Conservation (phyloP, 805 yeast genomes). For the Candida boidinii region DNA sequence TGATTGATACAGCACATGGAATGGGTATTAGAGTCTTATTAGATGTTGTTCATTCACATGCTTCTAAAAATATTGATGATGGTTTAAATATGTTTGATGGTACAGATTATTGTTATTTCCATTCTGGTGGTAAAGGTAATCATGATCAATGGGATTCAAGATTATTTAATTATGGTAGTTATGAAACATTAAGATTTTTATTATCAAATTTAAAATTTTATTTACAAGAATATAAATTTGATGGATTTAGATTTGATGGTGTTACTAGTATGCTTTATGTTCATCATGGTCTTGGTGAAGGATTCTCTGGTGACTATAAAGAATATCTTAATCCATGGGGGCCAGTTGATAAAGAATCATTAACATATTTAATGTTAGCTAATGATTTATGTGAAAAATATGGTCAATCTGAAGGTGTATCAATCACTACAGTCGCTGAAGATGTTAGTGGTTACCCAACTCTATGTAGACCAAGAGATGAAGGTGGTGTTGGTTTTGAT, state of each 20-base stretch:
- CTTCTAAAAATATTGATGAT: slow-evolving; percentile 88
- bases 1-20: slow-evolving; percentile 86
- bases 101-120: slow-evolving; percentile 91
- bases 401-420: slow-evolving; percentile 21
- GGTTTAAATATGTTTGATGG: slow-evolving; percentile 93
- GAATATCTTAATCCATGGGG: slow-evolving; percentile 76
- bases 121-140: slow-evolving; percentile 73
- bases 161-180: slow-evolving; percentile 82
- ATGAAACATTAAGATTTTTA: slow-evolving; percentile 83
- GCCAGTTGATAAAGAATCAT: slow-evolving; percentile 80
- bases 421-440: slow-evolving; percentile 76
- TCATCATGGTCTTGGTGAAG: slow-evolving; percentile 88
- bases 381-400: slow-evolving; percentile 61
- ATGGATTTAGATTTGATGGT: slow-evolving; percentile 96
- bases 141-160: slow-evolving; percentile 97
- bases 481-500: slow-evolving; percentile 92
- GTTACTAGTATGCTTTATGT: slow-evolving; percentile 87
- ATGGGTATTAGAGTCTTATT: slow-evolving; percentile 78
- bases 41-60: slow-evolving; percentile 94
- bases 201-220: slow-evolving; percentile 78
- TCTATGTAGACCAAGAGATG: slow-evolving; percentile 59
- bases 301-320: slow-evolving; percentile 86
- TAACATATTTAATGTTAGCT: slow-evolving; percentile 85
- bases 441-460: slow-evolving; percentile 98
- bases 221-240: slow-evolving; percentile 77